Evolutionary conservation across 768 basidiomycete species (phyloP), one percentile per base, ranked within the genome.

Genomic region (Hypsizygus marmoreus): DNA sequence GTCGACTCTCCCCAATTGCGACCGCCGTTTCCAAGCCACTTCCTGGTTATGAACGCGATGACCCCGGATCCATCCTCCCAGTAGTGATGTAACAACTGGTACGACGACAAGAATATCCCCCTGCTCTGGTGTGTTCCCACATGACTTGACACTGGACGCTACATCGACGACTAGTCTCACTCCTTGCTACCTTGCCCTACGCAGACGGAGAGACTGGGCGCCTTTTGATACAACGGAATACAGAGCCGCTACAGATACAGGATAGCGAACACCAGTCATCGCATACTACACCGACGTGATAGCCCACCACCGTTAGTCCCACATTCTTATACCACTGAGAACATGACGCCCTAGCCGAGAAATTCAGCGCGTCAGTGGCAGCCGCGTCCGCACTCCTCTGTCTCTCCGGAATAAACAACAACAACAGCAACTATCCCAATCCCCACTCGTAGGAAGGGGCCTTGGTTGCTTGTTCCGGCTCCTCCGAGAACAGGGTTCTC

Each of bases 31-130:
- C 37, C 33, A 4, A 45, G 46, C 24, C 60, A 61, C 30, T 56
- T 61, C 39, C 23, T 73, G 24, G 56, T 70, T 4, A 48, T 59
- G 7, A 62, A 62, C 37, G 58, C 64, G n/a, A 65, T 73, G 67
- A 66, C 67, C 1, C 70, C 70, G 1, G 37, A 52, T 6, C 48
- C 53, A 13, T 61, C 66, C 29, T 23, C 60, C 2, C 72, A 76
- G 11, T 62, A 63, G 11, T 65, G 69, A 19, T 79, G 75, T 59
- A 72, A 77, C 45, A 65, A 75, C 36, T 82, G 80, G 82, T 82
- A 80, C 61, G 59, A 69, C 38, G 65, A 77, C 43, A 80, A 82
- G 52, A 80, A 84, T 55, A 72, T 81, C 23, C 64, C 65, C 30
- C 56, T 75, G 45, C 66, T 80, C 22, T 57, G 69, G n/a, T 60